Conservation (phyloP, 2,329 filamentous ascomycete genomes). For the Ophiostoma tasmaniense region DNA sequence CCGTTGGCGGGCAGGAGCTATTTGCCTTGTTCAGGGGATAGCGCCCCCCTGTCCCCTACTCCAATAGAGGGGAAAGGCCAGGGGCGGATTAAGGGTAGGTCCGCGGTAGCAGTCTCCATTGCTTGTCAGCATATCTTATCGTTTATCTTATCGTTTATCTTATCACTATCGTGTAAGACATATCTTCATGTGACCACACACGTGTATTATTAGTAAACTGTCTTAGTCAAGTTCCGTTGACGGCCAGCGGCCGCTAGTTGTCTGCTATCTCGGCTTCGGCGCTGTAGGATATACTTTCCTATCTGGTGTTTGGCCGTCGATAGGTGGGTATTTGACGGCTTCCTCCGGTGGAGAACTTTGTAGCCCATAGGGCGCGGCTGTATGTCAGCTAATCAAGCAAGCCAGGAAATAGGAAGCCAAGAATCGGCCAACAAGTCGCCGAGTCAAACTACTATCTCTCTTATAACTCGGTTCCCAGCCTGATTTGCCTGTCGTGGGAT, state of each 20-base stretch:
- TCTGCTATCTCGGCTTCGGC: slow-evolving; percentile 9
- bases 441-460: not conserved
- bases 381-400: not conserved
- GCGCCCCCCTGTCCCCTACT: not conserved
- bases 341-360: not conserved
- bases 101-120: slow-evolving; percentile 6
- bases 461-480: not conserved
- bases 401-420: not conserved
- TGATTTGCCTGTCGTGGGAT: not conserved
- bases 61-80: slow-evolving; percentile 1
- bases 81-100: slow-evolving; percentile 18
- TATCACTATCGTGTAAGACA: not conserved
- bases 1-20: slow-evolving; percentile 7
- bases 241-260: not conserved
- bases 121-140: not conserved
- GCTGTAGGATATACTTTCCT: slow-evolving; percentile 6
- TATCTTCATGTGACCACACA: not conserved
- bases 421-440: not conserved
- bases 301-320: not conserved
- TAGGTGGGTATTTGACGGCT: not conserved
- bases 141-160: not conserved
- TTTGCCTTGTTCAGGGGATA: not conserved
- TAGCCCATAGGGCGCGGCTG: not conserved
- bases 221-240: not conserved
- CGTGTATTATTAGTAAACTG: not conserved